Evolutionary conservation across 1,139 yeast species (phyloP), one percentile per base, ranked within the genome.

Genomic region (Taiozyma sp.): DNA sequence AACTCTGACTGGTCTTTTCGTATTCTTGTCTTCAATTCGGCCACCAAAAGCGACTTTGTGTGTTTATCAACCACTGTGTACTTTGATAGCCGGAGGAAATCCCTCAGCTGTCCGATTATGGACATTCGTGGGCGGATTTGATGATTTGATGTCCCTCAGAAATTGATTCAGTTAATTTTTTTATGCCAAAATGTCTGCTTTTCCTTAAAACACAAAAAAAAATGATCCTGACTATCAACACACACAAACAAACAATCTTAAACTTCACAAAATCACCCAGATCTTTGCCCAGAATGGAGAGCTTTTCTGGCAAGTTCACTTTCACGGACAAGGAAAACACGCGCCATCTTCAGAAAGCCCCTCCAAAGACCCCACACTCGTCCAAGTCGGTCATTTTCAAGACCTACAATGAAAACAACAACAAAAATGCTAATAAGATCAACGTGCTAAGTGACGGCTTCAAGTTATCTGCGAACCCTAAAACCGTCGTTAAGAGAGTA

Each of bases 401-500:
- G 41, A 30, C 44, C 23, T 43, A 48, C 39, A 53, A 52, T 39
- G 48, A 47, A 48, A 42, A 44, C 30, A 49, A 50, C 43, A 57
- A 52, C 40, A 49, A 46, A 46, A 41, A 51, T 22, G 36, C 27
- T 10, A 48, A 43, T 6, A 47, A 48, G 27, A 23, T 45, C 32
- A 46, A 46, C 16, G 48, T 51, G 5, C n/a, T 44, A 34, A 44
- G 28, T 24, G 58, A 51, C 28, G 47, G 34, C 4, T 50, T 54
- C 41, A 53, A 49, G 28, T 54, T 57, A 1, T 59, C 59, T 1
- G 40, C 32, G 23, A 53, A 50, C 7, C 16, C 46, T 19, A 45
- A 32, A 2, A 48, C 50, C 4, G 43, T n/a, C 13, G 28, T 41
- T 7, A 56, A 60, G 43, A 64, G 82, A 57, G 68, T 77, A 1